phyloP scores from a whole-genome alignment of 73 alveolate genomes.

The Paramecium pentaurelia region DNA sequence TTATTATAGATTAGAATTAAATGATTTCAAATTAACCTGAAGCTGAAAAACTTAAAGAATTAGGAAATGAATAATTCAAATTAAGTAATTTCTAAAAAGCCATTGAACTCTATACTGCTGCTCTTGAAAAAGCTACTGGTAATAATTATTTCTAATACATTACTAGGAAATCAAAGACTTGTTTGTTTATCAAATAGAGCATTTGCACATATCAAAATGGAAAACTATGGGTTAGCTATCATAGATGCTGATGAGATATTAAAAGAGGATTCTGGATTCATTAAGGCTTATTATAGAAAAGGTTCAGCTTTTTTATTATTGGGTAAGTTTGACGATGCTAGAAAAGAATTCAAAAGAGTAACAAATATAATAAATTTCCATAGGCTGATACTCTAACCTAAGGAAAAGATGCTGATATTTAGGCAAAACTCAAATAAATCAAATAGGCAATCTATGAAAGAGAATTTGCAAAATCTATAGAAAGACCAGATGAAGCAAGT shows the following conservation, averaged over 20 bases:
- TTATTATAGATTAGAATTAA: neutral
- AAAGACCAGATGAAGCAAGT: constrained; percentile 59
- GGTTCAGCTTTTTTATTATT: constrained; percentile 90
- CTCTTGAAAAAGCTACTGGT: constrained; percentile 54
- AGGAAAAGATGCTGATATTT: constrained; percentile 80
- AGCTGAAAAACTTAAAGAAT: constrained; percentile 74
- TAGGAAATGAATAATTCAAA: constrained; percentile 79
- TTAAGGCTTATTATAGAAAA: constrained; percentile 92
- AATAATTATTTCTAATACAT: neutral
- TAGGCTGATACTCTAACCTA: constrained; percentile 61
- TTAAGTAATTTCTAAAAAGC: constrained; percentile 74
- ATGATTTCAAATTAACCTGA: neutral
- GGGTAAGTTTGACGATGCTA: constrained; percentile 80
- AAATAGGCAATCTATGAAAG: constrained; percentile 77
- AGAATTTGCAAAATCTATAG: constrained; percentile 84
- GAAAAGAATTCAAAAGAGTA: constrained; percentile 75
- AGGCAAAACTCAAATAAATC: constrained; percentile 74
- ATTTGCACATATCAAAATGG: constrained; percentile 84
- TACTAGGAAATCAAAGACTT: constrained; percentile 68
- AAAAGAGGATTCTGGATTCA: constrained; percentile 82
- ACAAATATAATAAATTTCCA: neutral
- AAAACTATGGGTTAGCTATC: constrained; percentile 95
- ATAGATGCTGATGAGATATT: constrained; percentile 90
- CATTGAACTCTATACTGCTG: constrained; percentile 67
- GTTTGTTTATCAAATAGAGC: constrained; percentile 93